phyloP scores from a whole-genome alignment of 179 eudicot genomes.

The Beta lomatogona region DNA sequence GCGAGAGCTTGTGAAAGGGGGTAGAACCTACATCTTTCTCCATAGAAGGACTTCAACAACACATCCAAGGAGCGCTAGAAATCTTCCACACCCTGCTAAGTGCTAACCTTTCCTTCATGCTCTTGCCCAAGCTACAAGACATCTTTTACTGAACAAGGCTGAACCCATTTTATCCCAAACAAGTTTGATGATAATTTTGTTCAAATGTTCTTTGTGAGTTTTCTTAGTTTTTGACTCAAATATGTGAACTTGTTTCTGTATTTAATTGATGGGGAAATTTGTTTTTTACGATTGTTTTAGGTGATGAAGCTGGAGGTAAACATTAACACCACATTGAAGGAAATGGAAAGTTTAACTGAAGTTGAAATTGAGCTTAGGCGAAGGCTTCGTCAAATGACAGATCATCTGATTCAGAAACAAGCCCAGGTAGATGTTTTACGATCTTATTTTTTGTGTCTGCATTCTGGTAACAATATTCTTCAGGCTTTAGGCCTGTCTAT shows the following conservation, averaged over 20 bases:
- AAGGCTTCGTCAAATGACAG: conserved; percentile 89
- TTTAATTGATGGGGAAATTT: background rate
- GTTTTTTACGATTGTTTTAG: conserved; percentile 31
- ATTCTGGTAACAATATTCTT: conserved; percentile 1
- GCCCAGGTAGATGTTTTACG: conserved; percentile 59
- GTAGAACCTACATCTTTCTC: no score
- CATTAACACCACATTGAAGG: conserved; percentile 57
- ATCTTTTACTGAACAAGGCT: no score
- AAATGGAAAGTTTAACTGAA: conserved; percentile 75
- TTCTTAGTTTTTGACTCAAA: background rate
- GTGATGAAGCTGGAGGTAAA: conserved; percentile 60
- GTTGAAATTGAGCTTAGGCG: conserved; percentile 83
- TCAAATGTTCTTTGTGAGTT: background rate
- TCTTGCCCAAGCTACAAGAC: no score
- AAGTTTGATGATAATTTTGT: background rate
- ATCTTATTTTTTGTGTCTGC: background rate
- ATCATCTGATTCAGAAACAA: conserved; percentile 95
- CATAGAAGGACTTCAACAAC: no score
- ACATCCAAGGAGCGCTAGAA: no score
- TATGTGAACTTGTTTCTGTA: background rate
- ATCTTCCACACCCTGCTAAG: no score
- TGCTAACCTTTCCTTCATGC: no score
- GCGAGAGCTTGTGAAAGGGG: no score
- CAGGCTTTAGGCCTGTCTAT: background rate
- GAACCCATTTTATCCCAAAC: background rate